Conservation (phyloP, 805 yeast species). For the Myxozyma udenii region DNA sequence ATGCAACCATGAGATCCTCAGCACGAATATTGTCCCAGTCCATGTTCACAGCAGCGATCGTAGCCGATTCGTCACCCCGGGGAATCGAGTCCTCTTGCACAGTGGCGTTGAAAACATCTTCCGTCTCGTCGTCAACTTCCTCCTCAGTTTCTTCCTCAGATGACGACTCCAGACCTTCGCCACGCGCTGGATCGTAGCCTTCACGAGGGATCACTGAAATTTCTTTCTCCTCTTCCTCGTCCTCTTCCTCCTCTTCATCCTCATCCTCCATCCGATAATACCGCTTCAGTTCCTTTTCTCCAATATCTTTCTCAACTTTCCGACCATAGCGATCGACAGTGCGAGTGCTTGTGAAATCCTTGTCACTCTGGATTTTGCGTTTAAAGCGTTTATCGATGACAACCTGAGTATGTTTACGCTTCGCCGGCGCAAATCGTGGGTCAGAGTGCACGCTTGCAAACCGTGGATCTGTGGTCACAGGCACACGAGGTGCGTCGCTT, state of each 20-base stretch:
- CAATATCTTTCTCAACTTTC: slow-evolving; percentile 49
- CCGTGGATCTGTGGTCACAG: slow-evolving; percentile 64
- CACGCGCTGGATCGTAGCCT: slow-evolving; percentile 40
- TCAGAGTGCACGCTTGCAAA: slow-evolving; percentile 77
- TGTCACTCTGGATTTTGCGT: slow-evolving; percentile 55
- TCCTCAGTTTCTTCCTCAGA: slow-evolving; percentile 36
- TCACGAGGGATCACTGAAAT: slow-evolving; percentile 5
- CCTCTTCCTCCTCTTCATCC: slow-evolving; percentile 34
- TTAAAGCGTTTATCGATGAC: slow-evolving; percentile 85
- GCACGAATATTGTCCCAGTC: slow-evolving; percentile 97
- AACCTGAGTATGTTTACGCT: slow-evolving; percentile 61
- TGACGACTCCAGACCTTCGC: slow-evolving; percentile 38
- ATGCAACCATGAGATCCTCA: slow-evolving; percentile 83
- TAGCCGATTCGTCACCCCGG: slow-evolving; percentile 76
- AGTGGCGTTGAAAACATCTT: slow-evolving; percentile 27
- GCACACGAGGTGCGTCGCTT: slow-evolving; percentile 9
- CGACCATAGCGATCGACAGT: slow-evolving; percentile 88
- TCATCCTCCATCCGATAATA: slow-evolving; percentile 56
- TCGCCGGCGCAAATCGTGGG: slow-evolving; percentile 81
- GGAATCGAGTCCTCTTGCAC: slow-evolving; percentile 66
- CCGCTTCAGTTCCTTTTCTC: slow-evolving; percentile 55
- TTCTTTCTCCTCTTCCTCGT: slow-evolving; percentile 21
- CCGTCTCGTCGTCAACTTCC: slow-evolving; percentile 30
- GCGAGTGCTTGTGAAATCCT: slow-evolving; percentile 55
- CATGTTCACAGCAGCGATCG: slow-evolving; percentile 89